Evolutionary conservation across 2,329 filamentous ascomycete species (phyloP).

Genomic region (Hypoxylon sp.): DNA sequence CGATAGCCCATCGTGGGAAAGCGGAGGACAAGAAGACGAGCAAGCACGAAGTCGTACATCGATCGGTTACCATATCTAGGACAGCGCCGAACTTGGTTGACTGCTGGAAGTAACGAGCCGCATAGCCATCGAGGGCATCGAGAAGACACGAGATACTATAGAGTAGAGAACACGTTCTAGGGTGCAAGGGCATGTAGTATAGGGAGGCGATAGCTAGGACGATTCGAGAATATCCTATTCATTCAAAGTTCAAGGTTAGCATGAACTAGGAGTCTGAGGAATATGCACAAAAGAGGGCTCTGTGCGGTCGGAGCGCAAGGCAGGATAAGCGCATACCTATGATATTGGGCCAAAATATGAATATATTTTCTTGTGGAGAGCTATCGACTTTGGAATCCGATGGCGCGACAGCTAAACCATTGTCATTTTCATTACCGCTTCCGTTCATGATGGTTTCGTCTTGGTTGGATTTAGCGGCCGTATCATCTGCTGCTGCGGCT

Average conservation of each 20-base stretch:
- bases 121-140: slow-evolving; percentile 93
- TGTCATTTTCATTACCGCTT: slow-evolving; percentile 56
- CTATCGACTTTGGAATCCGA: slow-evolving; percentile 56
- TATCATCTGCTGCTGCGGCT: slow-evolving; percentile 42
- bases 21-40: slow-evolving; percentile 95
- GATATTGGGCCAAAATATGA: slow-evolving; percentile 84
- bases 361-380: slow-evolving; percentile 77
- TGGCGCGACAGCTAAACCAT: slow-evolving; percentile 48
- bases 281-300: neutral
- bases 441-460: slow-evolving; percentile 57
- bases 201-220: slow-evolving; percentile 89
- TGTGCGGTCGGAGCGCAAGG: neutral
- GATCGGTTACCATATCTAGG: slow-evolving; percentile 98
- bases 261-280: neutral
- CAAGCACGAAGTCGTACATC: slow-evolving; percentile 95
- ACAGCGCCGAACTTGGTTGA: slow-evolving; percentile 96
- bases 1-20: slow-evolving; percentile 91
- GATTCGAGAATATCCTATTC: slow-evolving; percentile 80
- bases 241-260: slow-evolving; percentile 14
- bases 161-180: slow-evolving; percentile 90
- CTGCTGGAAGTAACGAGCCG: slow-evolving; percentile 90
- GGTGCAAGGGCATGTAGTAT: slow-evolving; percentile 99
- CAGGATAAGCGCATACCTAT: slow-evolving; percentile 71
- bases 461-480: slow-evolving; percentile 43
- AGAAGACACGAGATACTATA: slow-evolving; percentile 96